Base-by-base conservation (phyloP, 73 alveolate genomes). In the Symbiodinium natans region DNA sequence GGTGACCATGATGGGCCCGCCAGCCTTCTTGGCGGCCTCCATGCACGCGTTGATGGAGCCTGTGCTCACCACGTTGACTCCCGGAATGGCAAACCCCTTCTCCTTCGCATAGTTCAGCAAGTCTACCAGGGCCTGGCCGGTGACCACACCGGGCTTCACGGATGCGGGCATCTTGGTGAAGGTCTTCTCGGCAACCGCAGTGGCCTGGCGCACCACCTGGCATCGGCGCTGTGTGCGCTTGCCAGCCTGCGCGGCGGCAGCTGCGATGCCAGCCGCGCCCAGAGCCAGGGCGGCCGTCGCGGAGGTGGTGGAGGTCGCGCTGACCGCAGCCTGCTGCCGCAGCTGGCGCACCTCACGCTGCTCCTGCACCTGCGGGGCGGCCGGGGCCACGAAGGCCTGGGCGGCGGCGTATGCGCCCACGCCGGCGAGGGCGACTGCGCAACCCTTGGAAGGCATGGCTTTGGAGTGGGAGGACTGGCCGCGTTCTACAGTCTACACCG, bases 11-110 rank as follows among this genome's bases (percentile, higher is more conserved):
- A 88, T 83, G 17, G 95, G 85, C 41, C 95, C 95, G 25, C 86
- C 86, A 6, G 95, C 95, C 98, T 73, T 92, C 98, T 74, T 92
- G 52, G 98, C 98, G 25, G 98, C 98, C 82, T 92, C 98, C 87
- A 92, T 71, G 90, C 98, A 92, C 6, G 98, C 98, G 54, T 92
- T 92, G 80, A 92, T 83, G 25, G 90, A 71, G 90, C 82, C 31
- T 54, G 82, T 19, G 82, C 82, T 73, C 88, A 92, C 98, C 63
- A 41, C 74, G 41, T 92, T 92, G 54, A 92, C 98, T 9, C 90
- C 98, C 11, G 98, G 98, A 56, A 92, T 92, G 82, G 98, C 98
- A 90, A 73, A 92, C 85, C 73, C 89, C 82, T 92, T 92, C 98
- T 82, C 90, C 90, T 75, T 82, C 46, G 82, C 82, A 13, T 63